phyloP scores from a whole-genome alignment of 108 stramenopile genomes.

The Conticribra weissflogii region DNA sequence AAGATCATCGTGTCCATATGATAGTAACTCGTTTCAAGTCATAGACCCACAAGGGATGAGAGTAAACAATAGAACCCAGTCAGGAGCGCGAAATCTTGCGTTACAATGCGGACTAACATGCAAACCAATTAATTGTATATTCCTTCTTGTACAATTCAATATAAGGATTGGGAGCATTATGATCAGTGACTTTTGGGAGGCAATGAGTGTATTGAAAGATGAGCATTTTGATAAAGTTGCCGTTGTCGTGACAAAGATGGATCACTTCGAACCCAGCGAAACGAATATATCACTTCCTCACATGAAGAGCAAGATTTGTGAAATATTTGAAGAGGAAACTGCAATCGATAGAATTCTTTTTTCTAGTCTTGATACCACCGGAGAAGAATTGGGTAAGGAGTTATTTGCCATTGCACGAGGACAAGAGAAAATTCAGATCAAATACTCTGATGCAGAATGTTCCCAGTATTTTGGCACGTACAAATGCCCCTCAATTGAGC shows the following conservation, averaged over 20 bases:
- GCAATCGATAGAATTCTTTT: constrained; percentile 10
- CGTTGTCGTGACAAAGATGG: constrained; percentile 28
- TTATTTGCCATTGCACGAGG: neutral
- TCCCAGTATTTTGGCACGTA: constrained; percentile 8
- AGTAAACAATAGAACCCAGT: neutral
- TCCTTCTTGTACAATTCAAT: constrained; percentile 16
- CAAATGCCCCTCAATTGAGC: too few relatives aligned
- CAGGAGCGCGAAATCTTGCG: neutral
- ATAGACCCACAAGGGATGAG: neutral
- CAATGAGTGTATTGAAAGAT: constrained; percentile 12
- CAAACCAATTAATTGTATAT: constrained; percentile 6
- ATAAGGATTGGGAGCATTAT: constrained; percentile 20
- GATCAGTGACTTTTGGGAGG: constrained; percentile 18
- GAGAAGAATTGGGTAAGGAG: neutral
- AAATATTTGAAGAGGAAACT: constrained; percentile 22
- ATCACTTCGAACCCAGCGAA: constrained; percentile 18
- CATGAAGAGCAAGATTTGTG: constrained; percentile 5
- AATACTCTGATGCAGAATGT: constrained; percentile 8
- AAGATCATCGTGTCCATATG: too few relatives aligned
- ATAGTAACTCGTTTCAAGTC: neutral
- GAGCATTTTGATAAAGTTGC: constrained; percentile 21
- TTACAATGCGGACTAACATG: neutral
- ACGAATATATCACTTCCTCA: neutral
- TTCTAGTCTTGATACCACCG: constrained; percentile 1
- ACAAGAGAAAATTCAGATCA: constrained; percentile 9